Percentiles rank a stretch among this genome's conserved stretches.
Evolutionary conservation across 331 rosid species (phyloP).

Genomic region (Ulmus americana): DNA sequence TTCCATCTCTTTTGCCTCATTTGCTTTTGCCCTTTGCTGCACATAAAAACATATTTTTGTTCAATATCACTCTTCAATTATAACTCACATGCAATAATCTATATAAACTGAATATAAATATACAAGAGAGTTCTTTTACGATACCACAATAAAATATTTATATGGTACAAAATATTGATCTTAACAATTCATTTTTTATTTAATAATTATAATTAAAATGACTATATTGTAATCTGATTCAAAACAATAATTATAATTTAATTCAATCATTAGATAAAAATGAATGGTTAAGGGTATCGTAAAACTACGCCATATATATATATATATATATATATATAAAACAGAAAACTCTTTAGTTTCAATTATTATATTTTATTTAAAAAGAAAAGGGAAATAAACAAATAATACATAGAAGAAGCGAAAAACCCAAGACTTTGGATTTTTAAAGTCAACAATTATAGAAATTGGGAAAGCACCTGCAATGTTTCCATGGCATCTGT

Average conservation of each 20-base stretch:
- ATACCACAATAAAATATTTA: too few relatives aligned
- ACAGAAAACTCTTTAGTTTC: conserved; percentile 4
- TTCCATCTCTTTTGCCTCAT: conserved; percentile 59
- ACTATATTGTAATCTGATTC: too few relatives aligned
- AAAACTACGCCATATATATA: too few relatives aligned
- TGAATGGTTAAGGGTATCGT: too few relatives aligned
- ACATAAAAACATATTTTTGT: not conserved
- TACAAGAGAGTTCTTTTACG: too few relatives aligned
- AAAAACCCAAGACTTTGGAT: not conserved
- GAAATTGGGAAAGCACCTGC: conserved; percentile 38
- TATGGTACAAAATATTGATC: too few relatives aligned
- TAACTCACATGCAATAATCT: conserved; percentile 12
- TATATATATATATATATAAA: too few relatives aligned
- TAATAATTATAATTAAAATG: too few relatives aligned
- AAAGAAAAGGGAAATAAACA: not conserved
- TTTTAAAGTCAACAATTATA: not conserved
- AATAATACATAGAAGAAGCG: not conserved
- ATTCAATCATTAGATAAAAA: too few relatives aligned
- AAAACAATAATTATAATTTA: too few relatives aligned
- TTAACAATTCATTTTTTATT: too few relatives aligned
- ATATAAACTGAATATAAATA: not conserved
- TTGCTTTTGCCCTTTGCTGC: conserved; percentile 64
- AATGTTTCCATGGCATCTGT: conserved; percentile 58
- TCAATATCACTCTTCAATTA: conserved; percentile 10
- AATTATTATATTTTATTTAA: not conserved